These are phyloP conservation scores for Alternaria consortialis DNA, from an alignment of 2,329 filamentous ascomycete species.

Conservation along the genomic window DNA sequence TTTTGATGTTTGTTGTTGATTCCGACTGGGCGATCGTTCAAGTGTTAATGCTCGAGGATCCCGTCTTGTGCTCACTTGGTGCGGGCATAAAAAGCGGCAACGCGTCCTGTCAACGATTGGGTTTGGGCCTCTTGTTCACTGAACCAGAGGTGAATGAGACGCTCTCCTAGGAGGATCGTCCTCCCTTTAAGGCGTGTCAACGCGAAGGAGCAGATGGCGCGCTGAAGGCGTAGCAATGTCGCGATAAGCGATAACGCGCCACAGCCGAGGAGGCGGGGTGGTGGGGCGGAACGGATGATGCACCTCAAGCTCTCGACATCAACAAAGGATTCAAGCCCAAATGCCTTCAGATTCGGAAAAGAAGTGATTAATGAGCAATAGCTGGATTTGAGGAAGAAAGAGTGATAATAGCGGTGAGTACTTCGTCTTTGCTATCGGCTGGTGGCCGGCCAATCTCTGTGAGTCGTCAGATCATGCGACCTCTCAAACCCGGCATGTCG, in stretches of 20 bases:
- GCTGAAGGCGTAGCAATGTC: constrained; percentile 16
- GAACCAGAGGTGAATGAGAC: neutral
- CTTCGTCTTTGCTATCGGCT: neutral
- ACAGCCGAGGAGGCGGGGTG: constrained; percentile 29
- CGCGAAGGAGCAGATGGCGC: constrained; percentile 33
- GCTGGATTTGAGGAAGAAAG: neutral
- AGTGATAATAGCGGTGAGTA: neutral
- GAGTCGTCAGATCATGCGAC: constrained; percentile 28
- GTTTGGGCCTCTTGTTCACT: neutral
- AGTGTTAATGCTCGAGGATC: neutral
- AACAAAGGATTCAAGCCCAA: neutral
- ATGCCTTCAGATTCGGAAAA: neutral
- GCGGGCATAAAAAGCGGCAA: neutral
- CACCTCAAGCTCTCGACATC: constrained; percentile 6
- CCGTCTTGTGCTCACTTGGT: neutral
- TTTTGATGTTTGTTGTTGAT: neutral
- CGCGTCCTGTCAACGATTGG: neutral
- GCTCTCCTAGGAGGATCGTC: constrained; percentile 2
- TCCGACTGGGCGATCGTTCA: neutral
- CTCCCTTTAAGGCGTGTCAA: constrained; percentile 19
- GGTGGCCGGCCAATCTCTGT: constrained; percentile 16
- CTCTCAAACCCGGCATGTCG: constrained; percentile 11
- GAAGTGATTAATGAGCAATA: neutral
- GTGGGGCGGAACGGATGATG: constrained; percentile 12
- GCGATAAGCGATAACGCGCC: constrained; percentile 38